Percentiles rank a stretch among this genome's conserved stretches.
phyloP scores from a whole-genome alignment of 1,139 yeast species.

The Zygoascus hellenicus region DNA sequence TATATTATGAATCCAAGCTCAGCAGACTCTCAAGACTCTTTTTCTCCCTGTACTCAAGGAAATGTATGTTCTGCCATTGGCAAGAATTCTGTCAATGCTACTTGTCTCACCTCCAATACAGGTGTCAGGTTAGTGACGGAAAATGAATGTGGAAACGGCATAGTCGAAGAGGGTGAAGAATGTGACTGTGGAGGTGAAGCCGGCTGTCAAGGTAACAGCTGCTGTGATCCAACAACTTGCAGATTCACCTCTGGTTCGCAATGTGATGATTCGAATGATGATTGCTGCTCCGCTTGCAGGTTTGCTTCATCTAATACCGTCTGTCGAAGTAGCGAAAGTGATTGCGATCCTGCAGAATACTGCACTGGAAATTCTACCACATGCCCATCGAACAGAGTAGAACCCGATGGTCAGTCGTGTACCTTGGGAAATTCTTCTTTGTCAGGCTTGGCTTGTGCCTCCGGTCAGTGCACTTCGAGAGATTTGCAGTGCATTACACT shows the following conservation, averaged over 20 bases:
- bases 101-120: slow-evolving; percentile 34
- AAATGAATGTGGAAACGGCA: slow-evolving; percentile 38
- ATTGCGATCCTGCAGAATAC: slow-evolving; percentile 35
- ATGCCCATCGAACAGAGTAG: slow-evolving; percentile 31
- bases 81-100: slow-evolving; percentile 29
- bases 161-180: slow-evolving; percentile 39
- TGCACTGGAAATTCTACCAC: slow-evolving; percentile 35
- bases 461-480: slow-evolving; percentile 38
- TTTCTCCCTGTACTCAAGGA: slow-evolving; percentile 36
- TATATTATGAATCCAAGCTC: slow-evolving; percentile 38
- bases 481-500: slow-evolving; percentile 33
- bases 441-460: slow-evolving; percentile 29
- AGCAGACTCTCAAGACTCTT: slow-evolving; percentile 28
- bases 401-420: slow-evolving; percentile 32
- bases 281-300: slow-evolving; percentile 34
- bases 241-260: slow-evolving; percentile 31
- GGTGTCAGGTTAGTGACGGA: slow-evolving; percentile 31
- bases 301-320: slow-evolving; percentile 29
- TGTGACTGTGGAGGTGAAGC: slow-evolving; percentile 38
- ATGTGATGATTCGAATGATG: slow-evolving; percentile 36
- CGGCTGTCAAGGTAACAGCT: slow-evolving; percentile 32
- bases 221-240: slow-evolving; percentile 38
- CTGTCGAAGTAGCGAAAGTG: slow-evolving; percentile 34
- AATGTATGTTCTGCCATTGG: slow-evolving; percentile 34
- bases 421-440: slow-evolving; percentile 15